A percentile compares a stretch with the other conserved stretches of the same genome.
phyloP scores from a whole-genome alignment of 192 early-diverging fungal genomes.

The Coemansia interrupta region DNA sequence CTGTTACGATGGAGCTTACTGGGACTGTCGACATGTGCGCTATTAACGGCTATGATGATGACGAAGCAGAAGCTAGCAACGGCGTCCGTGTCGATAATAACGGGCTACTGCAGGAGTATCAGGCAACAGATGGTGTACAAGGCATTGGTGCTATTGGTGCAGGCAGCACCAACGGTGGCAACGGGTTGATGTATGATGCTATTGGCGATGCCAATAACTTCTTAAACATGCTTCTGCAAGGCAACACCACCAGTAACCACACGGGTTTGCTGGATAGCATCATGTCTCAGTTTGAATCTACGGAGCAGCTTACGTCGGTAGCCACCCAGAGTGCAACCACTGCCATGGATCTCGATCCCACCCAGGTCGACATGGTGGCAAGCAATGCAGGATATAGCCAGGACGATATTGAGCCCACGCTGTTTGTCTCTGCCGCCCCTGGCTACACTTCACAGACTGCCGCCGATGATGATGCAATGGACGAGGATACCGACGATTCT shows the following conservation, averaged over 20 bases:
- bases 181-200: no score
- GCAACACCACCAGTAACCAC: slow-evolving; percentile 14
- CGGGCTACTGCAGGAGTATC: background rate
- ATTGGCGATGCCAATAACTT: slow-evolving; percentile 19
- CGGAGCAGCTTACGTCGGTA: slow-evolving; percentile 6
- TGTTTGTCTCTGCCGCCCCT: background rate
- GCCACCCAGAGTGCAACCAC: slow-evolving; percentile 6
- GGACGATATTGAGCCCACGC: slow-evolving; percentile 6
- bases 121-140: background rate
- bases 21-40: slow-evolving; percentile 25
- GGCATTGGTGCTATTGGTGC: background rate
- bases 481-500: slow-evolving; percentile 9
- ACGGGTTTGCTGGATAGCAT: slow-evolving; percentile 49
- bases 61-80: background rate
- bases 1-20: slow-evolving; percentile 33
- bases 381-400: slow-evolving; percentile 6
- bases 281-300: slow-evolving; percentile 32
- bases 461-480: background rate
- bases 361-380: slow-evolving; percentile 20
- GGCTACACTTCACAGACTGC: background rate
- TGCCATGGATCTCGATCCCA: slow-evolving; percentile 21
- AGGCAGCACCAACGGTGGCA: background rate
- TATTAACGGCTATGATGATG: background rate
- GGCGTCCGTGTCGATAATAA: slow-evolving; percentile 4
- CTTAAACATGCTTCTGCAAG: slow-evolving; percentile 37